Conservation (phyloP, 1,139 yeast genomes). For the Saccharomyces hybrid region DNA sequence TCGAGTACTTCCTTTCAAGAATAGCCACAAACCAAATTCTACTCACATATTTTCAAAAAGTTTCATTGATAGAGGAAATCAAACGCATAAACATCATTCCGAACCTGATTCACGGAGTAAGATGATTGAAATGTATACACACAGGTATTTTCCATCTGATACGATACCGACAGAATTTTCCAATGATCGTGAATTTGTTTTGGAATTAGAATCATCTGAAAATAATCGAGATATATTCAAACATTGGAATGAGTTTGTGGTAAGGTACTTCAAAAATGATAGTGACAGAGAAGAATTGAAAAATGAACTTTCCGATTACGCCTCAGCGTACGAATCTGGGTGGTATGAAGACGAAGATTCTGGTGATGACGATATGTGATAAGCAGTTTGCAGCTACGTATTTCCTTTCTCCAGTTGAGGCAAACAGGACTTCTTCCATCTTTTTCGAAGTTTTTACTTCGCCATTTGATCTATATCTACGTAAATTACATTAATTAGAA, state of each 20-base stretch:
- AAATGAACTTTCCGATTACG: constrained; percentile 44
- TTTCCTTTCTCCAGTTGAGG: neutral
- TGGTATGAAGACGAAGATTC: constrained; percentile 41
- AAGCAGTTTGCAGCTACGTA: neutral
- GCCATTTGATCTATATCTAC: neutral
- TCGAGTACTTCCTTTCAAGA: constrained; percentile 10
- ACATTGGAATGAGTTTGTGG: constrained; percentile 41
- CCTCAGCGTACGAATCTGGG: constrained; percentile 52
- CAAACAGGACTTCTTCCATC: neutral
- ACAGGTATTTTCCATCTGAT: constrained; percentile 28
- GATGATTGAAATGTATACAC: constrained; percentile 14
- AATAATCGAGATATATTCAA: constrained; percentile 40
- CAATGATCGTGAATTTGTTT: constrained; percentile 10
- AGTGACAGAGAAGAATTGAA: constrained; percentile 55
- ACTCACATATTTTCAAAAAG: constrained; percentile 32
- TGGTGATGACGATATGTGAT: constrained; percentile 24
- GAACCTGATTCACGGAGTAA: constrained; percentile 6
- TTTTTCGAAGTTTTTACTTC: neutral
- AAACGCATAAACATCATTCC: constrained; percentile 3
- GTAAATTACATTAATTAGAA: neutral
- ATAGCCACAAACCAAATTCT: constrained; percentile 5
- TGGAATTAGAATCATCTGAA: constrained; percentile 40
- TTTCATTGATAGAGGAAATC: constrained; percentile 28
- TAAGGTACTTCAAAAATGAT: constrained; percentile 43
- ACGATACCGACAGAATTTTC: constrained; percentile 31